Conservation (phyloP, 345 rosid genomes). For the Clarkia xantiana region DNA sequence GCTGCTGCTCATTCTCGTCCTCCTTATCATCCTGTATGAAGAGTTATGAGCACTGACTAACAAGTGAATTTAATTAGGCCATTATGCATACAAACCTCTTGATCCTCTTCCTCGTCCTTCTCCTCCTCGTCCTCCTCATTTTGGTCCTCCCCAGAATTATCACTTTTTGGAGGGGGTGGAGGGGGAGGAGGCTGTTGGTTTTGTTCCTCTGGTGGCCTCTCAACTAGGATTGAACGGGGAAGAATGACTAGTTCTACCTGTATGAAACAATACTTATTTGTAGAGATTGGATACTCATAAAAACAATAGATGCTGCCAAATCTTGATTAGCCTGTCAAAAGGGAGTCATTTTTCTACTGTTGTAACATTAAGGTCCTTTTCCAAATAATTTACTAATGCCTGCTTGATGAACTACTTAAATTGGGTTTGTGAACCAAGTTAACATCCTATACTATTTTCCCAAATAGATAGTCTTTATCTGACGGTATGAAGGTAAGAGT, state of each 20-base stretch:
- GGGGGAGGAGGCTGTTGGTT: slow-evolving; percentile 89
- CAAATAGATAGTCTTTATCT: not conserved
- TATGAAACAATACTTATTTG: not conserved
- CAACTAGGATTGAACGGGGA: slow-evolving; percentile 71
- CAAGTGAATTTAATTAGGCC: not conserved
- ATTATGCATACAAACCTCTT: slow-evolving; percentile 30
- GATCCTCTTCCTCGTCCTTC: slow-evolving; percentile 74
- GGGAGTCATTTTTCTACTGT: too few species aligned
- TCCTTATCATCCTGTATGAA: slow-evolving; percentile 52
- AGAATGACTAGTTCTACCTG: slow-evolving; percentile 97
- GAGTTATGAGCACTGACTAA: not conserved
- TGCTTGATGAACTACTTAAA: too few species aligned
- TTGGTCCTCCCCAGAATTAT: slow-evolving; percentile 67
- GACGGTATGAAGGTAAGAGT: too few species aligned
- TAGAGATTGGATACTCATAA: too few species aligned
- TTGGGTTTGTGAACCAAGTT: too few species aligned
- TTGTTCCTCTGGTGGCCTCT: slow-evolving; percentile 78
- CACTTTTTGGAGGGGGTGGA: slow-evolving; percentile 83
- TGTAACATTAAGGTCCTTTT: too few species aligned
- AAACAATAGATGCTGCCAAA: too few species aligned
- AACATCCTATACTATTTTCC: too few species aligned
- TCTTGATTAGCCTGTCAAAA: too few species aligned
- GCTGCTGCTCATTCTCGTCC: slow-evolving; percentile 84
- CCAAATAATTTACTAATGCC: too few species aligned
- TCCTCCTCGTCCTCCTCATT: slow-evolving; percentile 79